Base-by-base conservation (phyloP, 768 basidiomycete genomes). In the Boletus rubropictus region DNA sequence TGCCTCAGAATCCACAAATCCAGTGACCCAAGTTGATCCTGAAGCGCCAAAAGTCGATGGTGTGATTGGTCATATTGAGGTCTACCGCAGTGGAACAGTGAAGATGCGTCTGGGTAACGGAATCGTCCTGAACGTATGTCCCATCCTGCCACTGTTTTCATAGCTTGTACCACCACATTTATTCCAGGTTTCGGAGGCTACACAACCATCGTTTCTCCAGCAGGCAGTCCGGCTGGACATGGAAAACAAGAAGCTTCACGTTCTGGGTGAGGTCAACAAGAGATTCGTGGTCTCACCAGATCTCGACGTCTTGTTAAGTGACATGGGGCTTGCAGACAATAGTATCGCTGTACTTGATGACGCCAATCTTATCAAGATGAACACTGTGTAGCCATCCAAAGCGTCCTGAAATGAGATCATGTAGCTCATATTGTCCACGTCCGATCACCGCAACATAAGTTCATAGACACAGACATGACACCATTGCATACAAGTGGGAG, bases 211-310 rank as follows among this genome's bases (percentile, higher is more conserved):
- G 0, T 95, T 95, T 65, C 75, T 94, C 3, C 89, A 94, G 62
- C 90, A 95, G 46, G 86, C 87, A 6, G 84, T 89, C 17, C 76
- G 83, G 55, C 60, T 95, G 24, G 83, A 95, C 61, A 58, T 68
- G 42, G 66, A 66, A 32, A 68, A 72, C 17, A 85, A 84, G 56
- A 72, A 71, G 21, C 66, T 91, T 18, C 74, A 73, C 31, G 81
- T 93, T 4, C 71, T 96, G 1, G 93, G 92, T n/a, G 85, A 92
- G 61, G 78, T 95, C 39, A 84, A 84, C 70, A 85, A 84, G 64
- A 81, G 85, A 48, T 95, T 90, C 58, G 75, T 88, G 20, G 84
- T 84, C 29, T 86, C 90, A 0, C 93, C 93, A 0, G 81, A 96
- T 57, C 72, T 95, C 17, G 87, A 93, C 38, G 67, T 78, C 0